phyloP scores from a whole-genome alignment of 306 rosid genomes.

The Glycine latifolia region DNA sequence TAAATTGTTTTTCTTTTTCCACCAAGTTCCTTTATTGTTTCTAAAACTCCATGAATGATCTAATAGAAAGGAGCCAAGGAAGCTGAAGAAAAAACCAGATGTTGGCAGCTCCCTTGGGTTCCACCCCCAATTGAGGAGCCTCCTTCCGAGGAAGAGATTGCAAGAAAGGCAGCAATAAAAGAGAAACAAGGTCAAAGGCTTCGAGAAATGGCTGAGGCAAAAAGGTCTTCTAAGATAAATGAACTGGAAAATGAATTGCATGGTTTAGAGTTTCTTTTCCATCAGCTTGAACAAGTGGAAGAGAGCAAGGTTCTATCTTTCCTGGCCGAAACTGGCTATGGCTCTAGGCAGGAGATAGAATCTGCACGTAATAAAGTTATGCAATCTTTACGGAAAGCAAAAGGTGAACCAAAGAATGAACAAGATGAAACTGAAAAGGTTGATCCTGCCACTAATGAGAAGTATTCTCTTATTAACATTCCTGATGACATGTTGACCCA shows the following conservation, averaged over 20 bases:
- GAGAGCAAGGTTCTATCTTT: conserved; percentile 65
- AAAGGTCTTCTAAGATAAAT: conserved; percentile 75
- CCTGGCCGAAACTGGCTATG: conserved; percentile 73
- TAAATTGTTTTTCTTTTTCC: conserved; percentile 20
- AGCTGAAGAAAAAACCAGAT: conserved; percentile 75
- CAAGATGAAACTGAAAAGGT: conserved; percentile 71
- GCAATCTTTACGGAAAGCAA: conserved; percentile 77
- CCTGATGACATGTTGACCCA: conserved; percentile 71
- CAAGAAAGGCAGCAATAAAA: conserved; percentile 88
- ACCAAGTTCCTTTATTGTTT: conserved; percentile 31
- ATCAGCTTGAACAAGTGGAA: conserved; percentile 73
- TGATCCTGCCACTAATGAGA: conserved; percentile 60
- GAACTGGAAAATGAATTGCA: conserved; percentile 80
- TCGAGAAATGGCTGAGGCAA: conserved; percentile 92
- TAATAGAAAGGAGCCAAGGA: conserved; percentile 64
- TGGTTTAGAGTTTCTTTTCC: conserved; percentile 75
- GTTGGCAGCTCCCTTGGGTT: conserved; percentile 89
- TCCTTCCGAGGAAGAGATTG: conserved; percentile 88
- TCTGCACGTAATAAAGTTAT: conserved; percentile 64
- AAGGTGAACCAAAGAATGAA: conserved; percentile 80
- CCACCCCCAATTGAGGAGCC: conserved; percentile 84
- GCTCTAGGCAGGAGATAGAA: conserved; percentile 76
- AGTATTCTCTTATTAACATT: conserved; percentile 68
- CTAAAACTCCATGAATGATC: conserved; percentile 28
- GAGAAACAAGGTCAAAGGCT: conserved; percentile 88